Base-by-base conservation (phyloP, 768 basidiomycete species). In the Dendrothele bispora region DNA sequence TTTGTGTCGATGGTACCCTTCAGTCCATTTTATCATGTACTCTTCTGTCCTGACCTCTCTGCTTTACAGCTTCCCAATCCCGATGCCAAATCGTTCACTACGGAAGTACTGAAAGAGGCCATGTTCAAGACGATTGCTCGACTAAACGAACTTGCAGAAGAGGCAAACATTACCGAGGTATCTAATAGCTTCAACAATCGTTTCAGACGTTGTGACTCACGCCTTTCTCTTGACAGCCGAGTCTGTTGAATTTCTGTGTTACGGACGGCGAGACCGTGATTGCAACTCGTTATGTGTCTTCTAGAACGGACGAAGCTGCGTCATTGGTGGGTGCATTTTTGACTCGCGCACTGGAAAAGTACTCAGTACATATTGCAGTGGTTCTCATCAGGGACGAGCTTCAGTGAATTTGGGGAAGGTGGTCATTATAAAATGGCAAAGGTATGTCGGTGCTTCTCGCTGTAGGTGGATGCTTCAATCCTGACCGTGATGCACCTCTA, bases 191-290 rank as follows among this genome's bases (percentile, higher is more conserved):
- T 6, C 36, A 24, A 43, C 28, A 42, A n/a, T 54, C 41, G 45
- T 15, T 36, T 22, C 28, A 20, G 11, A 6, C 36, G 39, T 42
- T 25, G 27, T 20, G 35, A 6, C 29, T 40, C 25, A 30, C 18
- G 27, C 30, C 51, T 14, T 26, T 37, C 32, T 7, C 44, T 51
- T 45, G 48, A 7, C 54, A 92, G 83, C 95, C 93, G 12, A 90
- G 88, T 58, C 68, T 95, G 44, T 79, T 94, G 85, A 98, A 98
- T 62, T 99, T 95, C 62, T 95, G 92, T 56, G 87, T 98, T 25
- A 95, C 94, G 4, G 97, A 99, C 62, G 97, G 97, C 6, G 82
- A 90, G 57, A 91, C 88, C 48, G 91, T 99, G 5, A 80, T 99
- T 20, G 95, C 88, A 7, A 95, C 95, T 8, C 80, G 97, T 39